Evolutionary conservation across 192 early-diverging fungal species (phyloP).

Genomic region (Radiomyces spectabilis): DNA sequence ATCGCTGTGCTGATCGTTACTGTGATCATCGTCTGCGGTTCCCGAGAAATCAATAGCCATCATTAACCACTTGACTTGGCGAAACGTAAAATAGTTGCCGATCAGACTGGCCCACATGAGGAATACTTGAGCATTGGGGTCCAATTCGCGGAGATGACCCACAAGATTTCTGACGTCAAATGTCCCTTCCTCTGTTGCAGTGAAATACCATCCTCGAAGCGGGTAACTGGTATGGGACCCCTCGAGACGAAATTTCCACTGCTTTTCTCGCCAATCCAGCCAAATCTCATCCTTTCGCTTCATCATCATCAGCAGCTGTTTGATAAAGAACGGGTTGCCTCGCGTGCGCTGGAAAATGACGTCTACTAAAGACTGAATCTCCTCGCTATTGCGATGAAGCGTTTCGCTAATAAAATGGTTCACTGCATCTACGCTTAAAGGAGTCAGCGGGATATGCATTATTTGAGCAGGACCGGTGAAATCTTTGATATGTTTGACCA

Average conservation of each 20-base stretch:
- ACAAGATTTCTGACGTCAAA: conserved; percentile 12
- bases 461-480: not conserved
- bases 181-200: too few species aligned
- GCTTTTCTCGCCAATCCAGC: conserved; percentile 14
- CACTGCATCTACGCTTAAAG: not conserved
- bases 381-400: not conserved
- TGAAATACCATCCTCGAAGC: too few species aligned
- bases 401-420: conserved; percentile 5
- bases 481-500: not conserved
- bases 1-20: too few species aligned
- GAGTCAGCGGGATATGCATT: not conserved
- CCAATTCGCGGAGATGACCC: conserved; percentile 2
- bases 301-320: conserved; percentile 15
- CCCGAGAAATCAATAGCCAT: too few species aligned
- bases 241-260: conserved; percentile 17
- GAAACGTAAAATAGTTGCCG: conserved; percentile 10
- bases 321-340: conserved; percentile 18
- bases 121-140: conserved; percentile 8
- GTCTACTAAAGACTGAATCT: conserved; percentile 5
- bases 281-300: conserved; percentile 15
- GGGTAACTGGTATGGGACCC: too few species aligned
- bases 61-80: conserved; percentile 13
- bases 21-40: too few species aligned
- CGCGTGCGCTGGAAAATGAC: conserved; percentile 6
- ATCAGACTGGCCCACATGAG: conserved; percentile 20